Base-by-base conservation (phyloP, 2,329 filamentous ascomycete genomes). In the Apiospora aurea region DNA sequence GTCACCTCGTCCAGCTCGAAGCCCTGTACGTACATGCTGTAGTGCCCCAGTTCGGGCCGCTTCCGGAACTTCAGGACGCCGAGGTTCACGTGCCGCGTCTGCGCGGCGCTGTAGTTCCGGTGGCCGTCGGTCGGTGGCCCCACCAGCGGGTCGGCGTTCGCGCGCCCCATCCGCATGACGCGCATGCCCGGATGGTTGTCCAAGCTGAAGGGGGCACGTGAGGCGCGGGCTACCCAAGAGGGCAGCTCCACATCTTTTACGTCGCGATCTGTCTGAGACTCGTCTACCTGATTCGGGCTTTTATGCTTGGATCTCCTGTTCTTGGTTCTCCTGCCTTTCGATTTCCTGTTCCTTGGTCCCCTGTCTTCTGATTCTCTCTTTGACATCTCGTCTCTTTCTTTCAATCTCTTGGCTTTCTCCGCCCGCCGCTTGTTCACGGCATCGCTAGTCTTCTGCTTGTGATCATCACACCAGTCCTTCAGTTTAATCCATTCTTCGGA, bases 141-240 rank as follows among this genome's bases (percentile, higher is more conserved):
- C 0, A 83, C 81, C 0, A 83, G 72, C 0, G 81, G 75, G 47
- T 83, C 81, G 4, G 81, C 81, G 71, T 83, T 81, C 34, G 74
- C 77, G 14, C 81, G 75, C 5, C 78, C 76, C 72, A 78, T 34
- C 16, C 10, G 34, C 6, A 4, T 38, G 53, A 38, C 29, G 1
- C 3, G 1, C 53, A 76, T 74, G 6, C 77, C 78, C 1, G 77
- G 72, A 38, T 76, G 73, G 8, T 67, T 69, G 47, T 69, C 74
- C 44, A 80, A 76, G 10, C 38, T 76, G 70, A 77, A 80, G 5
- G 79, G 73, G 4, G 80, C 78, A 2, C 68, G 69, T 1, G 73
- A 74, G 0, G 77, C 49, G 1, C 72, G 68, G 1, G 77, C 72
- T 4, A 82, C 75, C 81, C 53, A 61, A 0, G 53, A 61, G 26